Percentiles rank a stretch among this genome's conserved stretches.
These are phyloP conservation scores for Fistulinella cinereoalba DNA, from an alignment of 1,284 basidiomycete species.

Conservation along the genomic window DNA sequence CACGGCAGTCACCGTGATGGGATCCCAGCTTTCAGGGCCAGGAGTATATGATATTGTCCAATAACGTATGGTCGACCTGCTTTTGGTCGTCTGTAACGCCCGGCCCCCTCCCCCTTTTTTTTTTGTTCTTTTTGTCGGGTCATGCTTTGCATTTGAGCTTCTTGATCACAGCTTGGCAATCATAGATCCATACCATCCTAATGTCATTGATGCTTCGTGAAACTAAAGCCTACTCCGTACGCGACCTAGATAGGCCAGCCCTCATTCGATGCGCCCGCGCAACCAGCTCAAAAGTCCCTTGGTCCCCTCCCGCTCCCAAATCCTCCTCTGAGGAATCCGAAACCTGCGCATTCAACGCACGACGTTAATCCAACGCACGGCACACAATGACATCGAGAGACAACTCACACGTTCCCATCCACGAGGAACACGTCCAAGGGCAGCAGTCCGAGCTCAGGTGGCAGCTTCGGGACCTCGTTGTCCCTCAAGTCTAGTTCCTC, in stretches of 20 bases:
- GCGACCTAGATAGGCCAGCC: not conserved
- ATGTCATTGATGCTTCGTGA: not conserved
- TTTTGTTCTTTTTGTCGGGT: too few species aligned
- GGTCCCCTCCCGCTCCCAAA: slow-evolving; percentile 84
- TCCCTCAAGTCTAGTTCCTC: slow-evolving; percentile 78
- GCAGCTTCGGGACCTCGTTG: slow-evolving; percentile 69
- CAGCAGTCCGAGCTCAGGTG: slow-evolving; percentile 64
- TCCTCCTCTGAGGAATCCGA: slow-evolving; percentile 70
- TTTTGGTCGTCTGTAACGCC: too few species aligned
- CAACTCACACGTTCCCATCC: slow-evolving; percentile 78
- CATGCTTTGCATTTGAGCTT: too few species aligned
- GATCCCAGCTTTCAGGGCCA: too few species aligned
- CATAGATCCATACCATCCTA: too few species aligned
- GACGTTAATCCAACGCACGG: too few species aligned
- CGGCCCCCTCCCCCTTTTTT: too few species aligned
- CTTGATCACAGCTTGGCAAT: too few species aligned
- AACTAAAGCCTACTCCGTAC: not conserved
- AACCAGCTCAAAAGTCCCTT: slow-evolving; percentile 74
- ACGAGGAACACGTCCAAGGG: slow-evolving; percentile 77
- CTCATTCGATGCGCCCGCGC: slow-evolving; percentile 62
- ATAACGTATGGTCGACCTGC: too few species aligned
- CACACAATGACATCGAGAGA: too few species aligned
- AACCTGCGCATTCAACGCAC: slow-evolving; percentile 47
- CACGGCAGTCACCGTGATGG: too few species aligned
- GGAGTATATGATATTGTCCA: too few species aligned